Percentiles rank a stretch among this genome's conserved stretches.
Conservation (phyloP, 75 land plant species). For the Picea glauca region DNA sequence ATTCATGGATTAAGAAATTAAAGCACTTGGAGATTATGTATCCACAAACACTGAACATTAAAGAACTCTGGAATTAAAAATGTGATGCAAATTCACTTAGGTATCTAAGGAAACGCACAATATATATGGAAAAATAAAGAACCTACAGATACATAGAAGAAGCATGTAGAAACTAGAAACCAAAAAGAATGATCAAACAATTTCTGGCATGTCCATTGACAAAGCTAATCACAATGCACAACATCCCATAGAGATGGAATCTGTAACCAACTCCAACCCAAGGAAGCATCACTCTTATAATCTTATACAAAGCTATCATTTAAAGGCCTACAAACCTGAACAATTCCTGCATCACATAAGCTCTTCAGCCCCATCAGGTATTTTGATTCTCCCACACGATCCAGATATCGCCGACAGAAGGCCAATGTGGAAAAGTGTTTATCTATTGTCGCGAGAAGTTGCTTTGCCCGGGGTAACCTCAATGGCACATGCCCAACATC, state of each 20-base stretch:
- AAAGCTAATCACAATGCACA: too few species aligned
- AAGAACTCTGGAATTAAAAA: neutral
- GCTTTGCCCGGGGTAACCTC: constrained; percentile 87
- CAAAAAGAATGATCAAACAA: too few species aligned
- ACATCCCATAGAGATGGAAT: too few species aligned
- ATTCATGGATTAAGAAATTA: too few species aligned
- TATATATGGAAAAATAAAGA: neutral
- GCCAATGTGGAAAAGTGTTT: constrained; percentile 95
- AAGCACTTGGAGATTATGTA: neutral
- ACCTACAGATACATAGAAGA: too few species aligned
- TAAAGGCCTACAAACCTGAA: constrained; percentile 57
- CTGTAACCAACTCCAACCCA: too few species aligned
- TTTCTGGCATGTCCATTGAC: too few species aligned
- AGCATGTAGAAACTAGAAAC: too few species aligned
- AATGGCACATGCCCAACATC: constrained; percentile 92
- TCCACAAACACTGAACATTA: neutral
- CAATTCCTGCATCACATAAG: constrained; percentile 91
- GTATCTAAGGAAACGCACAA: neutral
- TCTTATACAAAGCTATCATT: too few species aligned
- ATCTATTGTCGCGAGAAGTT: constrained; percentile 87
- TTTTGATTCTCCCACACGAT: constrained; percentile 92
- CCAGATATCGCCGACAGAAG: constrained; percentile 91
- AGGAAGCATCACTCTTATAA: too few species aligned
- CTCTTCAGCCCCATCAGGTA: constrained; percentile 96
- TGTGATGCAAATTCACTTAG: neutral